A percentile compares a stretch with the other conserved stretches of the same genome.
These are phyloP conservation scores for Perilla frutescens DNA, from an alignment of 257 asterid genomes.

Conservation along the genomic window DNA sequence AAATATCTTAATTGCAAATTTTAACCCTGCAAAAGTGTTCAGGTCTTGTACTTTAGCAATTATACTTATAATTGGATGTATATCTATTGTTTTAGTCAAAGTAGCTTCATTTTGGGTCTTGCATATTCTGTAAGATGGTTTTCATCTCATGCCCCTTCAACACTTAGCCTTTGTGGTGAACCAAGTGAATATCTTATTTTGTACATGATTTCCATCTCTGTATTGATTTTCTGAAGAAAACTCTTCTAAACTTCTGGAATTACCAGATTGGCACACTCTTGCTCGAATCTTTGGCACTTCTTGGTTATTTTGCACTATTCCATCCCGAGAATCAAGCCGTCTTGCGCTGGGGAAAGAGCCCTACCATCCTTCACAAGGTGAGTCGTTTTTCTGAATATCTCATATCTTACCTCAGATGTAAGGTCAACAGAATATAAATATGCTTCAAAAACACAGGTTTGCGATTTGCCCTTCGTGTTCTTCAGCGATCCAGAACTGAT, in stretches of 20 bases:
- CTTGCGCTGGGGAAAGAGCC: conserved; percentile 99
- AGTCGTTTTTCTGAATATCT: conserved; percentile 15
- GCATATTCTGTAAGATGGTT: neutral
- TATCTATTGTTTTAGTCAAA: neutral
- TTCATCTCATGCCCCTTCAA: neutral
- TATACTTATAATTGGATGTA: neutral
- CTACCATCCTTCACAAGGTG: conserved; percentile 98
- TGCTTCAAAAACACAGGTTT: conserved; percentile 59
- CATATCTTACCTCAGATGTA: neutral
- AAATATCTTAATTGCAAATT: too few relatives aligned
- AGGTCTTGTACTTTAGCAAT: too few relatives aligned
- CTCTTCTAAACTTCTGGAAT: conserved; percentile 9
- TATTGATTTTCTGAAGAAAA: conserved; percentile 24
- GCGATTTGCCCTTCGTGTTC: conserved; percentile 94
- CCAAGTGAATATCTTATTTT: neutral
- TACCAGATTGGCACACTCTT: conserved; percentile 76
- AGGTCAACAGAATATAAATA: conserved; percentile 37
- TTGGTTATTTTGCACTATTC: conserved; percentile 88
- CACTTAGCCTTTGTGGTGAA: neutral
- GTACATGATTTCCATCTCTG: neutral
- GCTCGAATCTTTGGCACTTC: conserved; percentile 85
- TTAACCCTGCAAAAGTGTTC: too few relatives aligned
- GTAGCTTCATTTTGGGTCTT: neutral
- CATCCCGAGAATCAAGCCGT: conserved; percentile 95
- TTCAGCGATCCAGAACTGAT: conserved; percentile 92